These are phyloP conservation scores for Coemansia furcata DNA, from an alignment of 192 early-diverging fungal genomes.

Conservation along the genomic window DNA sequence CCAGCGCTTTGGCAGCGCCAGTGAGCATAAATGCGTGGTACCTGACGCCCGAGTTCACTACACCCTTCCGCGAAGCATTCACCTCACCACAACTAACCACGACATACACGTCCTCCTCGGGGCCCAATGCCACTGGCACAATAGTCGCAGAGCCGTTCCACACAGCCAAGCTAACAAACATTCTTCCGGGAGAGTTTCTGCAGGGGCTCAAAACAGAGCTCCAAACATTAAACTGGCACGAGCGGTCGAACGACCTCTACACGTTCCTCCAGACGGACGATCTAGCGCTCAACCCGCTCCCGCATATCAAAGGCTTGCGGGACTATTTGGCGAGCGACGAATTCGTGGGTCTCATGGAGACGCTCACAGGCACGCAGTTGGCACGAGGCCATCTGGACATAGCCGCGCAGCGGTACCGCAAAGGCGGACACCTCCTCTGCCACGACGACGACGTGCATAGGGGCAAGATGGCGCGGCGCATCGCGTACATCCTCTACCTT, in stretches of 20 bases:
- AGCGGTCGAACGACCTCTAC: constrained; percentile 66
- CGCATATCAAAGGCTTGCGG: constrained; percentile 53
- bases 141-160: constrained; percentile 29
- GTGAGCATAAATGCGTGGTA: constrained; percentile 23
- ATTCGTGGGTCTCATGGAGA: constrained; percentile 61
- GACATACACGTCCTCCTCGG: background rate
- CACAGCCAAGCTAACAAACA: constrained; percentile 25
- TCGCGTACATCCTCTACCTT: constrained; percentile 73
- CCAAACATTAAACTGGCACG: constrained; percentile 28
- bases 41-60: constrained; percentile 21
- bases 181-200: constrained; percentile 20
- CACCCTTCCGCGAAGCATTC: constrained; percentile 18
- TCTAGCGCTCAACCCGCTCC: constrained; percentile 45
- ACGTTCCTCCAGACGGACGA: constrained; percentile 69
- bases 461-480: constrained; percentile 55
- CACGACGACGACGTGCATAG: constrained; percentile 74
- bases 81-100: background rate
- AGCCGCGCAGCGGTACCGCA: constrained; percentile 65
- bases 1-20: background rate
- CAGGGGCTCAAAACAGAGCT: constrained; percentile 24
- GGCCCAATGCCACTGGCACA: constrained; percentile 7
- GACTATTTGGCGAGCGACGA: constrained; percentile 59
- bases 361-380: constrained; percentile 61
- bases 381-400: constrained; percentile 61
- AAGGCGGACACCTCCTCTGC: constrained; percentile 63